These are phyloP conservation scores for Gossypium sturtianum DNA, from an alignment of 345 rosid species.

Conservation along the genomic window DNA sequence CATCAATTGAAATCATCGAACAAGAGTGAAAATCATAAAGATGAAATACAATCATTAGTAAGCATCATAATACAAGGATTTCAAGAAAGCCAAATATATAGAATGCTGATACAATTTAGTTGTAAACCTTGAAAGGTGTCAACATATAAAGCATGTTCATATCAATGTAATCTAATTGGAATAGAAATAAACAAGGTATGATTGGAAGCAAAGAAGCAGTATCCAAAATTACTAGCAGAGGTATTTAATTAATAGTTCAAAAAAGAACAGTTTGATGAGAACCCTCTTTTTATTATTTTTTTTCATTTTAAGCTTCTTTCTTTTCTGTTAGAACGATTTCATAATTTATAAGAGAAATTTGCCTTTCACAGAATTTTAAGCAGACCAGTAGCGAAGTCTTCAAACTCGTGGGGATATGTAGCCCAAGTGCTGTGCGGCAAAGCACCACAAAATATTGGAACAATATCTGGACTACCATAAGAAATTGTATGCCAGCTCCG, in stretches of 20 bases:
- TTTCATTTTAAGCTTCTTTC: not conserved
- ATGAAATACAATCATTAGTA: not conserved
- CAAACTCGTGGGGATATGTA: conserved; percentile 78
- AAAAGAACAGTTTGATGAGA: not conserved
- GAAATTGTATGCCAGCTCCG: conserved; percentile 77
- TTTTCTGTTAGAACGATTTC: not conserved
- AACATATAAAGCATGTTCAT: not conserved
- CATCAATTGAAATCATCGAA: conserved; percentile 27
- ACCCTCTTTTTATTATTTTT: not conserved
- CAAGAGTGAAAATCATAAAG: conserved; percentile 2
- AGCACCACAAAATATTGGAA: conserved; percentile 88
- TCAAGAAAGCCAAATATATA: not conserved
- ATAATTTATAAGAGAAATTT: not conserved
- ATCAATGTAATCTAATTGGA: not conserved
- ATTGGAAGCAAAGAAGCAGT: not conserved
- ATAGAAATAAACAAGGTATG: not conserved
- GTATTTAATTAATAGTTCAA: not conserved
- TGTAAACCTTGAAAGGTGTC: not conserved
- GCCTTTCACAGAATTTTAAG: conserved; percentile 12
- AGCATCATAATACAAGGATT: not conserved
- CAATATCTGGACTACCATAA: conserved; percentile 90
- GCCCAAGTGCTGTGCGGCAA: conserved; percentile 85
- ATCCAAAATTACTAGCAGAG: not conserved
- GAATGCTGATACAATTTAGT: not conserved
- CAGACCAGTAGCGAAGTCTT: conserved; percentile 94